Percentiles rank a stretch among this genome's conserved stretches.
Evolutionary conservation across 2,329 filamentous ascomycete species (phyloP).

Genomic region (Pseudomassariella vexata): DNA sequence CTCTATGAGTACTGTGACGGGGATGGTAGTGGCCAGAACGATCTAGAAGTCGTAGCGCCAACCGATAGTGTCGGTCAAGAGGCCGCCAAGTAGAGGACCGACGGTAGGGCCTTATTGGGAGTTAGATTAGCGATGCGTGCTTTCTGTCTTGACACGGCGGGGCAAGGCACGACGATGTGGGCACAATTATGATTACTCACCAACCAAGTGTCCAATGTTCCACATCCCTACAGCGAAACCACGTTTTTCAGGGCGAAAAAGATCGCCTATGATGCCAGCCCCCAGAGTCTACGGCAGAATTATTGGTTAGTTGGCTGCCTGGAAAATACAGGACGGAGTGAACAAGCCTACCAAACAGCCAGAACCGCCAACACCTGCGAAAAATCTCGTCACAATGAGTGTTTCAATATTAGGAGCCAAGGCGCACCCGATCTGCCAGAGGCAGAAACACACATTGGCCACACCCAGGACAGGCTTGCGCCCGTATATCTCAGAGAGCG

Average conservation of each 20-base stretch:
- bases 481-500: constrained; percentile 58
- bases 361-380: constrained; percentile 50
- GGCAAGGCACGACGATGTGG: no score
- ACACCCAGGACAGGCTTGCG: constrained; percentile 46
- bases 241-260: no score
- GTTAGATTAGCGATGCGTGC: neutral
- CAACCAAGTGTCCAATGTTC: no score
- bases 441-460: constrained; percentile 51
- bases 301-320: constrained; percentile 18
- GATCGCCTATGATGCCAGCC: no score
- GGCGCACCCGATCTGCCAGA: constrained; percentile 59
- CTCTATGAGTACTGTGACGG: constrained; percentile 6
- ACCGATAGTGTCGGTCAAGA: no score
- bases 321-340: neutral
- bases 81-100: no score
- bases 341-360: constrained; percentile 34
- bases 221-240: no score
- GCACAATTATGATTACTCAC: constrained; percentile 13
- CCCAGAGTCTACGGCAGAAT: no score
- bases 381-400: constrained; percentile 51
- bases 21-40: constrained; percentile 23
- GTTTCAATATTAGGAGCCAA: constrained; percentile 44
- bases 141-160: no score
- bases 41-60: no score
- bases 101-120: constrained; percentile 30